A percentile compares a stretch with the other conserved stretches of the same genome.
These are phyloP conservation scores for Aspergillus olivimuriae DNA, from an alignment of 495 filamentous ascomycete genomes.

Conservation along the genomic window DNA sequence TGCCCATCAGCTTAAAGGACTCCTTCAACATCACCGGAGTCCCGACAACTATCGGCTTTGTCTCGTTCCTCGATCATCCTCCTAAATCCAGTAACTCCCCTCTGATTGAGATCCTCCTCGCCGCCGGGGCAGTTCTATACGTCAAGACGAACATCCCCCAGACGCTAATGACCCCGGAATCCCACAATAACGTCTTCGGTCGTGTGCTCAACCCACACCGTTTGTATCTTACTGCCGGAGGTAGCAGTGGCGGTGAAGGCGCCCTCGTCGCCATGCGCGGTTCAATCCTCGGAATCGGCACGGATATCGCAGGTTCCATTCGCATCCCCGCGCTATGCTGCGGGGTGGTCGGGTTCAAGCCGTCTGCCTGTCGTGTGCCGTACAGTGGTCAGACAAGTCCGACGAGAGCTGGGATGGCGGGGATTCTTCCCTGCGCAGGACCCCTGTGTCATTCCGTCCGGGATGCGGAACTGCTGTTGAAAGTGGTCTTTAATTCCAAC, in stretches of 20 bases:
- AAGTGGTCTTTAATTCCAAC: constrained; percentile 6
- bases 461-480: constrained; percentile 24
- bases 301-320: constrained; percentile 60
- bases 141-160: constrained; percentile 58
- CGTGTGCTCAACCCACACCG: constrained; percentile 50
- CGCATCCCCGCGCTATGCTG: constrained; percentile 55
- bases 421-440: constrained; percentile 26
- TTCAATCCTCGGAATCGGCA: constrained; percentile 55
- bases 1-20: constrained; percentile 62
- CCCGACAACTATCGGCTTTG: constrained; percentile 20
- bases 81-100: constrained; percentile 31
- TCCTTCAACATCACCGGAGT: constrained; percentile 48
- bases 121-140: constrained; percentile 44
- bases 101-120: constrained; percentile 28
- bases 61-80: constrained; percentile 46
- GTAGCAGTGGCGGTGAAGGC: constrained; percentile 58
- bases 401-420: constrained; percentile 39
- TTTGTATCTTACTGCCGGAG: constrained; percentile 44
- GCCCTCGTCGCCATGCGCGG: constrained; percentile 53
- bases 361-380: constrained; percentile 51
- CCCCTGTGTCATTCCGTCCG: constrained; percentile 33
- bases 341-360: constrained; percentile 55
- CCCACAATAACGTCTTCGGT: constrained; percentile 31
- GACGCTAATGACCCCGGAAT: constrained; percentile 44
- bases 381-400: constrained; percentile 24